Evolutionary conservation across 192 early-diverging fungal genomes (phyloP).

Genomic region (Nowakowskiella sp.): DNA sequence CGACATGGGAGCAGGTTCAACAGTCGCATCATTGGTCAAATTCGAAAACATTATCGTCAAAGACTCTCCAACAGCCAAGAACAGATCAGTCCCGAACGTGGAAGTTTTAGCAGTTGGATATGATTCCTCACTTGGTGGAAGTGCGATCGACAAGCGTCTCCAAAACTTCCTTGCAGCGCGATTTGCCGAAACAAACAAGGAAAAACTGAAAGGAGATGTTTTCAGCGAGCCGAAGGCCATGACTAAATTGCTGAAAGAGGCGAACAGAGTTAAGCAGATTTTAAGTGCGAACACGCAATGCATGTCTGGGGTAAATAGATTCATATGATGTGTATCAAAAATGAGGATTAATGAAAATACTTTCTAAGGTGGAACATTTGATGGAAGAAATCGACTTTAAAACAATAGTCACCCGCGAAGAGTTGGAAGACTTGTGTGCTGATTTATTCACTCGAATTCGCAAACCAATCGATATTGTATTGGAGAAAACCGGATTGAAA

Average conservation of each 20-base stretch:
- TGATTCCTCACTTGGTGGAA: slow-evolving; percentile 81
- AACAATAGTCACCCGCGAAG: slow-evolving; percentile 60
- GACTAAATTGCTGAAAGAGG: slow-evolving; percentile 85
- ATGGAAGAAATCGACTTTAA: slow-evolving; percentile 82
- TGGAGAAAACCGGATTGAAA: slow-evolving; percentile 58
- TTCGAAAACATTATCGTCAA: slow-evolving; percentile 47
- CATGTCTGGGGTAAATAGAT: slow-evolving; percentile 55
- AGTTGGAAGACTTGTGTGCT: slow-evolving; percentile 62
- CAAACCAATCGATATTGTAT: slow-evolving; percentile 64
- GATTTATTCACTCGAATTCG: slow-evolving; percentile 63
- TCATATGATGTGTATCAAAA: background rate
- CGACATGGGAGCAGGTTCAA: slow-evolving; percentile 96
- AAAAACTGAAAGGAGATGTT: slow-evolving; percentile 45
- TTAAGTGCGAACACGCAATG: slow-evolving; percentile 90
- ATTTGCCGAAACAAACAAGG: slow-evolving; percentile 53
- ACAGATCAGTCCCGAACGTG: slow-evolving; percentile 54
- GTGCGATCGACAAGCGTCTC: slow-evolving; percentile 74
- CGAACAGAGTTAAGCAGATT: slow-evolving; percentile 91
- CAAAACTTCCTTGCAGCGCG: slow-evolving; percentile 70
- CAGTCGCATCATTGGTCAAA: slow-evolving; percentile 76
- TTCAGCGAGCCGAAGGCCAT: slow-evolving; percentile 69
- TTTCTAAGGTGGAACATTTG: slow-evolving; percentile 70
- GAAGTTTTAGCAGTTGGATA: slow-evolving; percentile 74
- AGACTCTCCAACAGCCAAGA: slow-evolving; percentile 3
- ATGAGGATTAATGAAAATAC: background rate